A percentile compares a stretch with the other conserved stretches of the same genome.
These are phyloP conservation scores for Quercus ilex DNA, from an alignment of 306 rosid species.

Conservation along the genomic window DNA sequence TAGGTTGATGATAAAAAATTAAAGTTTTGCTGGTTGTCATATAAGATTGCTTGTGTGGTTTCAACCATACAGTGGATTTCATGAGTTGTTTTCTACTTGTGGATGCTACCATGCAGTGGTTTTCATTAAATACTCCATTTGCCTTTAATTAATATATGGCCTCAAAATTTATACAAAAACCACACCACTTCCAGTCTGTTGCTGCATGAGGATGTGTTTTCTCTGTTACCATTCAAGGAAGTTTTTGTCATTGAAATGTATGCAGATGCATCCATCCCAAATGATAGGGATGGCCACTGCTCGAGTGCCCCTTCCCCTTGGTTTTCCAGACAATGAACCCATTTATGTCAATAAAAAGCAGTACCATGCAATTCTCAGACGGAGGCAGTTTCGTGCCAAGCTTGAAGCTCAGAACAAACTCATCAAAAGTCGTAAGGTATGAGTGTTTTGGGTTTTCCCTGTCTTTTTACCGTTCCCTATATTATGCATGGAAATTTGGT, in stretches of 20 bases:
- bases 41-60: background rate
- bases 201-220: conserved; percentile 16
- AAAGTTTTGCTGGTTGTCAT: background rate
- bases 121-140: conserved; percentile 9
- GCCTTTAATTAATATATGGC: background rate
- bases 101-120: conserved; percentile 22
- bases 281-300: conserved; percentile 39
- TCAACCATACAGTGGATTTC: conserved; percentile 14
- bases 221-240: conserved; percentile 17
- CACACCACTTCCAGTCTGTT: background rate
- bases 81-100: background rate
- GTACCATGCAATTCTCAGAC: conserved; percentile 80
- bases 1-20: too few relatives aligned
- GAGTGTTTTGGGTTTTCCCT: background rate
- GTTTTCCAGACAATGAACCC: conserved; percentile 39
- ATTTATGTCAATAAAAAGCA: conserved; percentile 87
- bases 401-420: conserved; percentile 78
- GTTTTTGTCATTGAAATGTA: conserved; percentile 12
- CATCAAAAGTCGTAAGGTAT: conserved; percentile 68
- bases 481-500: background rate
- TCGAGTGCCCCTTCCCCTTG: conserved; percentile 54
- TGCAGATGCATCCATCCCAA: conserved; percentile 42
- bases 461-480: background rate
- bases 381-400: conserved; percentile 89
- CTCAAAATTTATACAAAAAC: background rate